Conservation (phyloP, 2,329 filamentous ascomycete genomes). For the Diaporthe nobilis region DNA sequence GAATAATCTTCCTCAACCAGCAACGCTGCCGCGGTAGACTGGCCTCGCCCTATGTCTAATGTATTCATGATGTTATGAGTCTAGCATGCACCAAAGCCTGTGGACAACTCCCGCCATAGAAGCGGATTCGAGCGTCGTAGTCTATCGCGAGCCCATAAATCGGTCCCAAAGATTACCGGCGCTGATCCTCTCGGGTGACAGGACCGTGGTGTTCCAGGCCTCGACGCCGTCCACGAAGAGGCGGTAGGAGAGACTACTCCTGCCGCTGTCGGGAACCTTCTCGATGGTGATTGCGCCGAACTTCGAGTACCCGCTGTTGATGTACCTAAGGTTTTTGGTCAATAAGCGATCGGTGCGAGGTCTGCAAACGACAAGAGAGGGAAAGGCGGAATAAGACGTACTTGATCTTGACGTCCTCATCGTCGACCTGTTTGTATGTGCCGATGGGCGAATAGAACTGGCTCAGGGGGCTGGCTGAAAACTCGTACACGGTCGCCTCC, state of each 20-base stretch:
- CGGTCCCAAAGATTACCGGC: slow-evolving; percentile 61
- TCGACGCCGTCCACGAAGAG: slow-evolving; percentile 87
- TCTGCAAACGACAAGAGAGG: neutral
- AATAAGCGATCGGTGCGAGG: slow-evolving; percentile 8
- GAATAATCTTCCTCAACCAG: neutral
- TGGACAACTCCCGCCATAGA: neutral
- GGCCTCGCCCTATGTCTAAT: neutral
- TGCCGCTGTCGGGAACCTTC: slow-evolving; percentile 72
- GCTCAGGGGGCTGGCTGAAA: slow-evolving; percentile 89
- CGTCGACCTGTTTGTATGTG: slow-evolving; percentile 86
- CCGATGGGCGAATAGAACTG: slow-evolving; percentile 93
- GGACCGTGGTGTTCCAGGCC: slow-evolving; percentile 76
- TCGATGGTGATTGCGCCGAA: slow-evolving; percentile 88
- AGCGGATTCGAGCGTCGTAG: too few species aligned
- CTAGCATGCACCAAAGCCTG: neutral
- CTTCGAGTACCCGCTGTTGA: slow-evolving; percentile 89
- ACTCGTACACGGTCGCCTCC: slow-evolving; percentile 83
- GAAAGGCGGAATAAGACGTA: slow-evolving; percentile 62
- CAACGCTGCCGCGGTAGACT: neutral
- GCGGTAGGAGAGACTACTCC: slow-evolving; percentile 83
- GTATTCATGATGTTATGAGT: neutral
- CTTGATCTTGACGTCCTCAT: slow-evolving; percentile 87
- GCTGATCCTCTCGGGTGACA: slow-evolving; percentile 61
- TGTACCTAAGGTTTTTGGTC: slow-evolving; percentile 67
- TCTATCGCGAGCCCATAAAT: slow-evolving; percentile 45